Evolutionary conservation across 1,139 yeast species (phyloP), one percentile per base, ranked within the genome.

Genomic region (Saccharomyces hybrid): DNA sequence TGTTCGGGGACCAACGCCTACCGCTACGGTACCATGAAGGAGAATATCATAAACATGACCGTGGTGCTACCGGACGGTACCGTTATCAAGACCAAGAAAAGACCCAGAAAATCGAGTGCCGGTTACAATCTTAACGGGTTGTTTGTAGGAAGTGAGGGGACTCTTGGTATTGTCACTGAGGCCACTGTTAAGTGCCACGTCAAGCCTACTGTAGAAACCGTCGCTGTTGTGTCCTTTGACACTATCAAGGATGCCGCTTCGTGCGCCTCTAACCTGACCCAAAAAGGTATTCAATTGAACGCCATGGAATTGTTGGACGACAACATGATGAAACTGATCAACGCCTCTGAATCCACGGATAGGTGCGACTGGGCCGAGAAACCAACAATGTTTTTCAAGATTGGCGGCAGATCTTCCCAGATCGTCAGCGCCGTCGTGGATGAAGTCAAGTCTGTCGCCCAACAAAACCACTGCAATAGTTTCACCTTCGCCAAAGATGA

Each of bases 41-140:
- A 86, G 64, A 85, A 86, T 63, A 82, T 86, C 16, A 73, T 84
- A 13, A 79, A 81, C 61, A 66, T 86, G 55, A 86, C 90, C 0
- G 88, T 85, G 44, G 95, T 87, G 2, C 71, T 87, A 50, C 89
- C 95, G 0, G 95, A 87, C 69, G 95, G 95, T 13, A 80, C 89
- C 0, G 73, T 87, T 27, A 73, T 87, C 56, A 86, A 84, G 72
- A 86, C 95, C 3, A 83, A 81, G 58, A 78, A 78, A 54, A 76
- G 95, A 62, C 90, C 95, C 2, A 78, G 88, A 63, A 87, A 87
- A 67, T 79, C 90, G 0, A 75, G 88, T 57, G 95, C 95, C 1
- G 95, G 95, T 9, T 86, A 86, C 67, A 85, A 85, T 63, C 72
- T 85, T 58, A 85, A 84, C 63, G 93, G 91, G 9, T 70, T 86